Base-by-base conservation (phyloP, 306 rosid species). In the Ormosia emarginata region DNA sequence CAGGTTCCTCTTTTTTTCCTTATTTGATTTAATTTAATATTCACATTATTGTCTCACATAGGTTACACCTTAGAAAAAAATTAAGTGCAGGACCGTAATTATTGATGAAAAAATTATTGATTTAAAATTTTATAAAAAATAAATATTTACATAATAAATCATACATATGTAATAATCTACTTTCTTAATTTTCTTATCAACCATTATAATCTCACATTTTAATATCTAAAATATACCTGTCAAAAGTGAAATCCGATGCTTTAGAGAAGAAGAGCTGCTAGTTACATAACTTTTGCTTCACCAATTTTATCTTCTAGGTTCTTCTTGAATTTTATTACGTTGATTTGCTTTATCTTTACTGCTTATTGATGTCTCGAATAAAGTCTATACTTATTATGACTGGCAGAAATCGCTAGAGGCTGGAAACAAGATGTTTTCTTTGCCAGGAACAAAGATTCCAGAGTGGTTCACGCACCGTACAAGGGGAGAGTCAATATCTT, bases 361-460 rank as follows among this genome's bases (percentile, higher is more conserved):
- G 7, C 63, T 29, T 15, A 18, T 57, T 24, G 63, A 57, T 18
- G 34, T 3, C 33, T 57, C 13, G 2, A 57, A 8, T 24, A 24
- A 24, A 24, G 24, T 24, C 1, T 24, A 24, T 0, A 24, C 24
- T 24, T 24, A 5, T 57, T 64, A 46, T 71, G 39, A 71, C 30
- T 7, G 41, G 8, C 34, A 61, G 58, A 55, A 71, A 71, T 8
- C 6, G n/a, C 24, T 37, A 0, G 73, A 36, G n/a, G 65, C 56
- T n/a, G 74, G 74, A 13, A 40, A 41, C 57, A 50, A 49, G 43
- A 50, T 61, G 36, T 2, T 58, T 46, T 59, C 1, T 39, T 18
- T 81, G 15, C 80, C 80, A 29, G 61, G 80, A 73, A 33, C 34
- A 30, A 65, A 61, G 11, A 53, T 74, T 37, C 86, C 67, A 6